Base-by-base conservation (phyloP, 768 basidiomycete genomes). In the Plicaturopsis crispa region DNA sequence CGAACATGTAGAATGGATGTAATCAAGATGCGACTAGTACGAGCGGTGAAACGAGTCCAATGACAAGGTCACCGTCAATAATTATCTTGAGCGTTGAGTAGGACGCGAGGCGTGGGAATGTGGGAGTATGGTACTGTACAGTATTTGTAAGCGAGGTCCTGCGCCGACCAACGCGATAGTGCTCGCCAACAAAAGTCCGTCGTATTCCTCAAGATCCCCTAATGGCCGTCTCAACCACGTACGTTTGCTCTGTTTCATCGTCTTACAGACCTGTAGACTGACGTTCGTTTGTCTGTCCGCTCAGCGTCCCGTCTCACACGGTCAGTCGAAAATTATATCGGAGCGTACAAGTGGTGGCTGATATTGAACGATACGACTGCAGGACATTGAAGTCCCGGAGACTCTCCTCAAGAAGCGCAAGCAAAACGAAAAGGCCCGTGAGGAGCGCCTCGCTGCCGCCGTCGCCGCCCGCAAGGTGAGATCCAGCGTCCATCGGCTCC, bases 351-450 rank as follows among this genome's bases (percentile, higher is more conserved):
- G n/a, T 30, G 33, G 6, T 7, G 18, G 24, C 4, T n/a, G 14
- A 24, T 16, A 2, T n/a, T 38, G 26, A 30, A 13, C 26, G 24
- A 26, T 30, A 34, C 17, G 30, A 30, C 40, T 44, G 45, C 53
- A 90, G 87, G 78, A 81, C 58, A 81, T 96, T 62, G 86, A 93
- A 79, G 93, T 94, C 69, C 93, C 93, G 63, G 93, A 96, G 83
- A 97, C 93, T 59, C 82, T 97, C 73, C 89, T 97, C 73, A 97
- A 96, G 80, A 97, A 94, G 75, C 83, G 93, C 70, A 92, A 93
- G 72, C 86, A 91, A 70, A 93, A 82, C 57, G 90, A 94, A 74
- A 93, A 93, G 74, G 85, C 84, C 47, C 76, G 90, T 56, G 91
- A 93, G 72, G 91, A 94, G 59, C 89, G 87, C 54, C 73, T 94